Percentiles rank a stretch among this genome's conserved stretches.
Evolutionary conservation across 2,329 filamentous ascomycete species (phyloP).

Genomic region (Hypoxylon sp.): DNA sequence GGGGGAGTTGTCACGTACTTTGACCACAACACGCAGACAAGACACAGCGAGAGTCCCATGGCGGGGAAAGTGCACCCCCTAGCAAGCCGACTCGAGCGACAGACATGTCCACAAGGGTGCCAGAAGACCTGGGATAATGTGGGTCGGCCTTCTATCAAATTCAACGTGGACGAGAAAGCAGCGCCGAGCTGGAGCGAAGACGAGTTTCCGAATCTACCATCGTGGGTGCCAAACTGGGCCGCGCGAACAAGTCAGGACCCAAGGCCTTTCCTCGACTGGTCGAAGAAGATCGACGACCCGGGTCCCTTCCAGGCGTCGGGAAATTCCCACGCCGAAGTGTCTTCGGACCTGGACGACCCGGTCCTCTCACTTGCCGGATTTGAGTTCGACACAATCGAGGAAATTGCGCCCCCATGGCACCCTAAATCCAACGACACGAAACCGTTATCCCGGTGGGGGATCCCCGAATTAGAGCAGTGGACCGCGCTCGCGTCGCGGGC

Average conservation of each 20-base stretch:
- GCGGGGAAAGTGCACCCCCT: not conserved
- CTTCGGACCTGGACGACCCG: conserved; percentile 4
- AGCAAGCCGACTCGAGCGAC: conserved; percentile 5
- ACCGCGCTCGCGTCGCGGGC: conserved; percentile 2
- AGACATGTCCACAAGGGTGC: conserved; percentile 21
- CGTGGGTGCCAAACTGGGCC: conserved; percentile 36
- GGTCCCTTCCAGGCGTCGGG: conserved; percentile 8
- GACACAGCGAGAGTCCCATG: conserved; percentile 26
- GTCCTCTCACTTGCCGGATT: conserved; percentile 14
- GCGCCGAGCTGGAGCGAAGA: not conserved
- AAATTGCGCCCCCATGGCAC: conserved; percentile 23
- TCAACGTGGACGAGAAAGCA: conserved; percentile 7
- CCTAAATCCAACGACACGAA: conserved; percentile 11
- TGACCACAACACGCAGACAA: conserved; percentile 14
- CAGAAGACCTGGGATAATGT: conserved; percentile 34
- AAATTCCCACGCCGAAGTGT: conserved; percentile 5
- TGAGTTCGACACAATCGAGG: conserved; percentile 19
- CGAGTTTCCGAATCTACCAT: conserved; percentile 18
- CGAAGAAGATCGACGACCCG: not conserved
- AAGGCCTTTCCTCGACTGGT: conserved; percentile 21
- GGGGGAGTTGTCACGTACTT: conserved; percentile 12
- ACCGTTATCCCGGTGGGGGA: conserved; percentile 16
- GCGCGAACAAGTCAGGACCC: conserved; percentile 19
- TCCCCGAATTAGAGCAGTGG: conserved; percentile 17
- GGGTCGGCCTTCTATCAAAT: conserved; percentile 20